These are phyloP conservation scores for Pseudocohnilembus persalinus DNA, from an alignment of 169 alveolate genomes.

Conservation along the genomic window DNA sequence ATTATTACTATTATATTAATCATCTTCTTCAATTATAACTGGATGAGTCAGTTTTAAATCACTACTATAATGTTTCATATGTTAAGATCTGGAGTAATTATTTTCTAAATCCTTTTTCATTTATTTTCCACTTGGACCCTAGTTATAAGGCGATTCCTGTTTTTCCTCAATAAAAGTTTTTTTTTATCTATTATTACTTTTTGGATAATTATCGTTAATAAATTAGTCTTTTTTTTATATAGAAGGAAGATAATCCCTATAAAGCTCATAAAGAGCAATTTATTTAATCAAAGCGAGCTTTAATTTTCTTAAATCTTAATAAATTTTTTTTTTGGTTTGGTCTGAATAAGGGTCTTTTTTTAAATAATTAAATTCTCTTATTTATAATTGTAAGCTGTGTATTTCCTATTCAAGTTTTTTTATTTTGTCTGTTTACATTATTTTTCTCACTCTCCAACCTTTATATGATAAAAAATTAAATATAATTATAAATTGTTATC, in stretches of 20 bases:
- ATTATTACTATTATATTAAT: no score
- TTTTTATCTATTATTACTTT: no score
- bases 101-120: no score
- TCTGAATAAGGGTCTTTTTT: not conserved
- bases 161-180: not conserved
- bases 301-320: not conserved
- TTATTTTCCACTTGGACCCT: not conserved
- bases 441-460: not conserved
- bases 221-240: no score
- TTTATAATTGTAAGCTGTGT: not conserved
- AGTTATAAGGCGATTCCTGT: not conserved
- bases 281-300: not conserved
- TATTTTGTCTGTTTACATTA: not conserved
- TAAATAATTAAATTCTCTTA: not conserved
- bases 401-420: not conserved
- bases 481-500: no score
- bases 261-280: not conserved
- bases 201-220: no score
- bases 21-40: no score
- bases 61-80: not conserved
- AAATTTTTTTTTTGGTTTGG: not conserved
- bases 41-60: no score
- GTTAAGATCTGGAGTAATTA: not conserved
- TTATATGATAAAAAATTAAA: no score
- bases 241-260: not conserved